Conservation (phyloP, 2,329 filamentous ascomycete species). For the Microcyclospora tardicrescens region DNA sequence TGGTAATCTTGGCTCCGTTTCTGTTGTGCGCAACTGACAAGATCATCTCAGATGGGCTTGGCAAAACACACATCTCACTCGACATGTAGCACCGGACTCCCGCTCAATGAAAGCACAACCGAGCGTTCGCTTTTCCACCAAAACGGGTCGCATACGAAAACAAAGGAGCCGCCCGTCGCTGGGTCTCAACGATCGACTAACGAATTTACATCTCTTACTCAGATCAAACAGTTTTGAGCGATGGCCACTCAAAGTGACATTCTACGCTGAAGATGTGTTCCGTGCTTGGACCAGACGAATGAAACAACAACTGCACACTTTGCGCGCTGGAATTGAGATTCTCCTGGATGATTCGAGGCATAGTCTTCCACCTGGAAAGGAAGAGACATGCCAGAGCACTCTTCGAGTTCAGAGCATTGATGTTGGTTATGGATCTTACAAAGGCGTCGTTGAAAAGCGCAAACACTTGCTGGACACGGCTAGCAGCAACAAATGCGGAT, state of each 20-base stretch:
- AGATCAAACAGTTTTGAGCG: constrained; percentile 64
- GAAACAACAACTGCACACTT: constrained; percentile 33
- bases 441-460: constrained; percentile 41
- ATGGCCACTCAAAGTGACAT: constrained; percentile 72
- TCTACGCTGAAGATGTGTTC: constrained; percentile 61
- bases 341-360: constrained; percentile 8
- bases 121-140: constrained; percentile 22
- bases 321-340: constrained; percentile 39
- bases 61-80: constrained; percentile 68
- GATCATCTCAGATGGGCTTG: constrained; percentile 62
- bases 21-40: neutral
- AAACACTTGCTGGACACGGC: constrained; percentile 28
- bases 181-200: constrained; percentile 55
- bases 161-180: constrained; percentile 45
- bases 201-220: constrained; percentile 70
- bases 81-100: constrained; percentile 57
- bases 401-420: constrained; percentile 35
- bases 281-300: constrained; percentile 53
- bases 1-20: neutral
- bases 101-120: constrained; percentile 40
- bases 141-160: constrained; percentile 29
- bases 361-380: constrained; percentile 7
- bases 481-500: constrained; percentile 29
- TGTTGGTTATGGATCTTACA: constrained; percentile 39
- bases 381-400: constrained; percentile 8